These are phyloP conservation scores for Phoma sp. DNA, from an alignment of 2,329 filamentous ascomycete genomes.

Conservation along the genomic window DNA sequence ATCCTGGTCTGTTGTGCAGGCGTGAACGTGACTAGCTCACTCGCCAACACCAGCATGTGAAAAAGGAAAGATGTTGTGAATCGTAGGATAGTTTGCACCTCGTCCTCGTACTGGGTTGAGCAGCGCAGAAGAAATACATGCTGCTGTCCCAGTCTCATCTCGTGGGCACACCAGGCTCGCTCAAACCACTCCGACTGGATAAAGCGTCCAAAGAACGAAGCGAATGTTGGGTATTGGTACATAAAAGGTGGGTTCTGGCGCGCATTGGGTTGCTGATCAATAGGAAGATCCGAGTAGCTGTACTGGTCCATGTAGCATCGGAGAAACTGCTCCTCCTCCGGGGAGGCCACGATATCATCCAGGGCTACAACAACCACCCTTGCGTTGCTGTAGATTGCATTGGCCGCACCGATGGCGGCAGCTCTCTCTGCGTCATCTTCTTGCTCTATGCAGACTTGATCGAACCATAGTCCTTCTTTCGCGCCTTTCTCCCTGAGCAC, in stretches of 20 bases:
- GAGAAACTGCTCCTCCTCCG: slow-evolving; percentile 46
- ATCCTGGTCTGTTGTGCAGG: slow-evolving; percentile 24
- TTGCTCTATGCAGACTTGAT: slow-evolving; percentile 54
- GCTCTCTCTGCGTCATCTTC: slow-evolving; percentile 49
- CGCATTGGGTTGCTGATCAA: slow-evolving; percentile 32
- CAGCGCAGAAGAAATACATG: slow-evolving; percentile 52
- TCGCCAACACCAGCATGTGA: slow-evolving; percentile 48
- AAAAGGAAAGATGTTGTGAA: slow-evolving; percentile 52
- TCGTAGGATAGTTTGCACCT: slow-evolving; percentile 37
- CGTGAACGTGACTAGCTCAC: slow-evolving; percentile 25
- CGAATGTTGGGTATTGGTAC: slow-evolving; percentile 30
- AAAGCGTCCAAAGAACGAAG: slow-evolving; percentile 44
- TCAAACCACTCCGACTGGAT: slow-evolving; percentile 52
- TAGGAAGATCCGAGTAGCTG: slow-evolving; percentile 26
- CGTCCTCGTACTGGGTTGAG: slow-evolving; percentile 28
- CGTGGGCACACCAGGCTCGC: slow-evolving; percentile 54
- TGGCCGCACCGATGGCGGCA: slow-evolving; percentile 50
- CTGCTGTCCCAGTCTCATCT: slow-evolving; percentile 50
- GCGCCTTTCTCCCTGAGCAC: slow-evolving; percentile 47
- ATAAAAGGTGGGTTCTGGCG: slow-evolving; percentile 40
- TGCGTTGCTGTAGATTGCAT: slow-evolving; percentile 51
- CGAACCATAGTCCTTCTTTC: slow-evolving; percentile 53
- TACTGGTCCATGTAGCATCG: slow-evolving; percentile 49
- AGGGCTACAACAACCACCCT: slow-evolving; percentile 50
- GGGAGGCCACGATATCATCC: slow-evolving; percentile 49